Conservation (phyloP, 495 filamentous ascomycete genomes). For the Pyrenula aspistea region DNA sequence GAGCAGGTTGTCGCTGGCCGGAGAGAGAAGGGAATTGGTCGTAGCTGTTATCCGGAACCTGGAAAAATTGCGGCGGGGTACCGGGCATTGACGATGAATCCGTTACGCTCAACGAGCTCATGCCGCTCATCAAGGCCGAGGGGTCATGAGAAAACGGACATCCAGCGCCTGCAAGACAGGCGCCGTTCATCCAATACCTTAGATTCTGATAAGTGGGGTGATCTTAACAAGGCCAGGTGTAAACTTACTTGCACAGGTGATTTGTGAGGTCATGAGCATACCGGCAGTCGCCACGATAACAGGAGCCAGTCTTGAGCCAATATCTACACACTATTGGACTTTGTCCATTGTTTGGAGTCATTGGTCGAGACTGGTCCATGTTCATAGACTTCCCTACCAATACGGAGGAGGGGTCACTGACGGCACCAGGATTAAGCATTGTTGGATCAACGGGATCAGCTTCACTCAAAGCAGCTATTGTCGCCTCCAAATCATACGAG, state of each 20-base stretch:
- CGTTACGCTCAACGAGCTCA: slow-evolving; percentile 42
- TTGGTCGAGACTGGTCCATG: slow-evolving; percentile 53
- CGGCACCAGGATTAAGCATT: slow-evolving; percentile 7
- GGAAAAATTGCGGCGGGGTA: slow-evolving; percentile 57
- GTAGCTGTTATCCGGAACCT: slow-evolving; percentile 62
- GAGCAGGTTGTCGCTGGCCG: neutral
- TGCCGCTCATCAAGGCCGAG: slow-evolving; percentile 51
- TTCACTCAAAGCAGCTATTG: slow-evolving; percentile 70
- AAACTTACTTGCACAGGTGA: slow-evolving; percentile 92
- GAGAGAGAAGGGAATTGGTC: slow-evolving; percentile 74
- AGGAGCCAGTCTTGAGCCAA: slow-evolving; percentile 83
- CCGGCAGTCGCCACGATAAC: slow-evolving; percentile 86
- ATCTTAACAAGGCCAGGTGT: neutral
- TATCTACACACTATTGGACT: slow-evolving; percentile 92
- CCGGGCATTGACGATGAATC: slow-evolving; percentile 30
- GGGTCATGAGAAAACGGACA: slow-evolving; percentile 99
- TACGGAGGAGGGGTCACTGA: slow-evolving; percentile 24
- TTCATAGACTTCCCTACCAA: slow-evolving; percentile 88
- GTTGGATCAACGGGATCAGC: slow-evolving; percentile 16
- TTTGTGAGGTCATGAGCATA: slow-evolving; percentile 94
- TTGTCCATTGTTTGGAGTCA: slow-evolving; percentile 59
- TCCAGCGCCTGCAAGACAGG: slow-evolving; percentile 85
- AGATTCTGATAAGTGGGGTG: slow-evolving; percentile 1
- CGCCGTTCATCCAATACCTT: slow-evolving; percentile 94
- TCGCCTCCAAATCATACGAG: slow-evolving; percentile 84